Evolutionary conservation across 441 rosid species (phyloP), one percentile per base, ranked within the genome.

Genomic region (California macrophylla): DNA sequence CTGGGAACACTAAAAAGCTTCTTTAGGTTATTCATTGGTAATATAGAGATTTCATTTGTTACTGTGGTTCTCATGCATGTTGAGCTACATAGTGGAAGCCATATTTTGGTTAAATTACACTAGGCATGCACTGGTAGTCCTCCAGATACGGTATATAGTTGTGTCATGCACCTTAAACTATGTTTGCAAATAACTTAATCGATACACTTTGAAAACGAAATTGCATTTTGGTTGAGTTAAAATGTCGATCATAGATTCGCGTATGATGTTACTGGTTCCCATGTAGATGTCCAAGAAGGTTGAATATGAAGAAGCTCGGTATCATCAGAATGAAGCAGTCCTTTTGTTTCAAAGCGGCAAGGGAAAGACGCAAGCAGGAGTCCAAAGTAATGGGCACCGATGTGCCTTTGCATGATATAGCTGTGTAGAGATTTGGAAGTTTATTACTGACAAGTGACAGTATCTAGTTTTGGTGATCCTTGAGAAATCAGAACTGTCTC

Each of bases 271-370:
- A 16, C 29, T 62, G 26, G 38, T 67, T 75, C 29, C 63, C 58
- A 15, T 69, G 79, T 75, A 84, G 87, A 81, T 68, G 66, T 74
- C 70, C 78, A 66, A 66, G 77, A 77, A 62, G 23, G 34, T 52
- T 82, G 75, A 84, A 54, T 36, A 47, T 26, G 62, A 24, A 18
- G 60, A 58, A 67, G 78, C 70, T 61, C 2, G 30, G 29, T 56
- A 10, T 65, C 62, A 0, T 47, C 24, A 23, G 45, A 58, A 23
- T 47, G 3, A 38, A 34, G 54, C 29, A 34, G 16, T 12, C 68
- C 65, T 2, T 21, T 72, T 66, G 70, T 18, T 25, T 32, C 20
- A 64, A 56, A 38, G 67, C 58, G 64, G 56, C 69, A 42, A 52
- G 28, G 47, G 25, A 52, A 66, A 60, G 69, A 70, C 60, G 40